phyloP scores from a whole-genome alignment of 805 yeast species.

The Yarrowia yakushimensis region DNA sequence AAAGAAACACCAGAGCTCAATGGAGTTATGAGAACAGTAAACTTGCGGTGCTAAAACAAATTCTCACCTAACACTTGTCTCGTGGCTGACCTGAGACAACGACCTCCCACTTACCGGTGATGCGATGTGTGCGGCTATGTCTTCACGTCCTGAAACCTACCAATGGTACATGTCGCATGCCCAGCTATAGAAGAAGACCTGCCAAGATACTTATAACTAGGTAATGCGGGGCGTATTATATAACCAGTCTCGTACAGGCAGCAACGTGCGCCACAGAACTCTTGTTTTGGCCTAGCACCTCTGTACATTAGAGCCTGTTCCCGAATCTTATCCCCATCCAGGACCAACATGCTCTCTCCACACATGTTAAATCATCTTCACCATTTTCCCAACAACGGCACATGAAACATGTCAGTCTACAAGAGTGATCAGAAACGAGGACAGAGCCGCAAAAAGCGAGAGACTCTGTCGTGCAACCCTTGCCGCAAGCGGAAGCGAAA shows the following conservation, averaged over 20 bases:
- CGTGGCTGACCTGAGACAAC: neutral
- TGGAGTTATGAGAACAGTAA: too few relatives aligned
- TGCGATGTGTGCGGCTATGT: neutral
- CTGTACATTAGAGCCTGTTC: neutral
- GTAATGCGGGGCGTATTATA: neutral
- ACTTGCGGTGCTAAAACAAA: too few relatives aligned
- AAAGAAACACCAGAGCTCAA: too few relatives aligned
- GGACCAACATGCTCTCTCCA: neutral
- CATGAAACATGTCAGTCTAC: neutral
- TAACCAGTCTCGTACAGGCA: neutral
- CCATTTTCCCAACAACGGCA: neutral
- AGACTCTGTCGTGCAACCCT: conserved; percentile 20
- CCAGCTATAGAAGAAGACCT: neutral
- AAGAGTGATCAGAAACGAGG: neutral
- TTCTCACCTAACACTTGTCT: too few relatives aligned
- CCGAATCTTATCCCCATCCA: neutral
- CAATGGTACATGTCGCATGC: neutral
- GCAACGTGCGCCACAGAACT: neutral
- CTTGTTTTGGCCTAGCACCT: neutral
- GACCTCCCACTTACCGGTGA: neutral
- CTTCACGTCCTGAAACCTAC: neutral
- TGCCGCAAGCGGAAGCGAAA: conserved; percentile 21
- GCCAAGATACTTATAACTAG: neutral
- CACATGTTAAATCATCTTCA: neutral
- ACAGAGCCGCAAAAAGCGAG: conserved; percentile 15